phyloP scores from a whole-genome alignment of 352 stramenopile species.

The Globisporangium barbulae region DNA sequence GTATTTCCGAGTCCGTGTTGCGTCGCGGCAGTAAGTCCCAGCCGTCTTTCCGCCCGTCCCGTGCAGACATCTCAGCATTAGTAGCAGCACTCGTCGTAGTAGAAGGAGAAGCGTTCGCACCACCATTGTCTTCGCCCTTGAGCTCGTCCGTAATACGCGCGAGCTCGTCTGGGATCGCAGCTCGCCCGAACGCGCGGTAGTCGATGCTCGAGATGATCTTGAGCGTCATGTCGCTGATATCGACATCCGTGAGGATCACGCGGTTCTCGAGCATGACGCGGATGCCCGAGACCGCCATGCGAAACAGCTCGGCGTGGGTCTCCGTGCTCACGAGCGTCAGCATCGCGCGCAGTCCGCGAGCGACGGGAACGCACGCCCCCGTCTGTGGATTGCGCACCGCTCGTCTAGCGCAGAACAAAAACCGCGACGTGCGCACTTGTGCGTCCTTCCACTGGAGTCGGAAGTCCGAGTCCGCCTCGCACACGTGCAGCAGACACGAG shows the following conservation, averaged over 20 bases:
- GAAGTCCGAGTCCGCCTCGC: slow-evolving; percentile 58
- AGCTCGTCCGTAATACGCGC: slow-evolving; percentile 25
- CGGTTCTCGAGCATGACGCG: slow-evolving; percentile 79
- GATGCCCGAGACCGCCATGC: slow-evolving; percentile 73
- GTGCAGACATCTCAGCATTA: slow-evolving; percentile 8
- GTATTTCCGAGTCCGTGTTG: slow-evolving; percentile 23
- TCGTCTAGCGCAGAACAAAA: slow-evolving; percentile 50
- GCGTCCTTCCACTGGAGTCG: slow-evolving; percentile 66
- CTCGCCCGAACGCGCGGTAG: slow-evolving; percentile 76
- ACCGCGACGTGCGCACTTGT: slow-evolving; percentile 69
- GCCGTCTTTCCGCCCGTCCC: slow-evolving; percentile 11
- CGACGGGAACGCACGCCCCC: slow-evolving; percentile 54
- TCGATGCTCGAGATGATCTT: slow-evolving; percentile 84
- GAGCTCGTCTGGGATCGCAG: slow-evolving; percentile 65
- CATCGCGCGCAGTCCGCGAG: slow-evolving; percentile 54
- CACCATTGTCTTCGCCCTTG: slow-evolving; percentile 4
- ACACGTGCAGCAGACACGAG: slow-evolving; percentile 65
- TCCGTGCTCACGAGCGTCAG: slow-evolving; percentile 79
- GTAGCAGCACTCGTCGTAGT: neutral
- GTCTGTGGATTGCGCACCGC: slow-evolving; percentile 39
- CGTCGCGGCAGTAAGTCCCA: slow-evolving; percentile 13
- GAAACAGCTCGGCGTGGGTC: slow-evolving; percentile 57
- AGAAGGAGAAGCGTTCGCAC: neutral
- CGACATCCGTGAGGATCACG: slow-evolving; percentile 72
- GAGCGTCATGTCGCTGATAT: slow-evolving; percentile 74